Conservation (phyloP, 768 basidiomycete species). For the Piloderma croceum region DNA sequence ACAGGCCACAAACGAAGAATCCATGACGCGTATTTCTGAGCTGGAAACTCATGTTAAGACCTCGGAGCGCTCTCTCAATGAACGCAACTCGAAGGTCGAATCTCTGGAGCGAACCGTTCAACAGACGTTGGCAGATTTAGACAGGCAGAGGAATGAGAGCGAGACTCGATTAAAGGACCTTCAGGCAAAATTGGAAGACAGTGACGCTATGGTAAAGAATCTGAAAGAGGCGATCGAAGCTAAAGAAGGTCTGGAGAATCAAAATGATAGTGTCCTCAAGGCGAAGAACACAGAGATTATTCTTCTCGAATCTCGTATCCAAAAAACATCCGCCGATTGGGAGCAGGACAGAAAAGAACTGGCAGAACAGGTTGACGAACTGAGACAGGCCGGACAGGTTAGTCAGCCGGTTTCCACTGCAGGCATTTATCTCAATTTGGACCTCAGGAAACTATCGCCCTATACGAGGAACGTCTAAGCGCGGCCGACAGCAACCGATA, state of each 20-base stretch:
- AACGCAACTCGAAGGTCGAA: slow-evolving; percentile 40
- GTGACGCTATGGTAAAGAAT: slow-evolving; percentile 37
- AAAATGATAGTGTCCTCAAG: slow-evolving; percentile 45
- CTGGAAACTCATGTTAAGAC: slow-evolving; percentile 39
- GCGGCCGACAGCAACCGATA: slow-evolving; percentile 65
- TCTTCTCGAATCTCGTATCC: slow-evolving; percentile 43
- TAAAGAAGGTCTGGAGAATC: slow-evolving; percentile 44
- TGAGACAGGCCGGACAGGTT: slow-evolving; percentile 86
- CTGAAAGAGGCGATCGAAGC: slow-evolving; percentile 49
- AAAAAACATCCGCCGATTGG: slow-evolving; percentile 40
- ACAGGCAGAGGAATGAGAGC: slow-evolving; percentile 25
- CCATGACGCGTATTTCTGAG: slow-evolving; percentile 32
- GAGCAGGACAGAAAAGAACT: slow-evolving; percentile 64
- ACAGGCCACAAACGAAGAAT: slow-evolving; percentile 42
- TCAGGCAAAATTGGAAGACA: slow-evolving; percentile 40
- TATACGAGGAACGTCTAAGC: slow-evolving; percentile 87
- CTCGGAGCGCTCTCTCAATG: slow-evolving; percentile 38
- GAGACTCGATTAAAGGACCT: slow-evolving; percentile 25
- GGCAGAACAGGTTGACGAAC: slow-evolving; percentile 69
- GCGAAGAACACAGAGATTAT: slow-evolving; percentile 59
- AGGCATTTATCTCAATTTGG: slow-evolving; percentile 5
- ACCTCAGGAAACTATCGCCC: slow-evolving; percentile 81
- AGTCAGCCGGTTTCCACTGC: slow-evolving; percentile 1
- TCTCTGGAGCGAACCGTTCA: slow-evolving; percentile 40
- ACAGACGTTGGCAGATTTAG: slow-evolving; percentile 35